Conservation (phyloP, 139 green algal genomes). For the Pleodorina starrii region DNA sequence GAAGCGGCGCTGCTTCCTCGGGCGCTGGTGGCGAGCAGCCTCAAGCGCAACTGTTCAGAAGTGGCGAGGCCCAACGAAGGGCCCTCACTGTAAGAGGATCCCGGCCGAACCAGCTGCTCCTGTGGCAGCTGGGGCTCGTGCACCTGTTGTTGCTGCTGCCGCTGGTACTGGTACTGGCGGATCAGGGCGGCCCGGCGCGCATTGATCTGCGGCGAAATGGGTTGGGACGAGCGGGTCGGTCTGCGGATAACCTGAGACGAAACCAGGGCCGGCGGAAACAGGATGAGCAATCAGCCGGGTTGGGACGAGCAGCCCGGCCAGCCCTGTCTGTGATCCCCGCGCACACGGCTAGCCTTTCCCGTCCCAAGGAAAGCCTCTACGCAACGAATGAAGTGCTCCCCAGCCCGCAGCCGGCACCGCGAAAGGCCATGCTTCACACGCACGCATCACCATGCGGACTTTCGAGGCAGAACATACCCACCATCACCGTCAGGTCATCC, state of each 20-base stretch:
- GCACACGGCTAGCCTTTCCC: too few species aligned
- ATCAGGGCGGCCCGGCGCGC: slow-evolving; percentile 23
- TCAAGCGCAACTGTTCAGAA: background rate
- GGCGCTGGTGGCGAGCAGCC: background rate
- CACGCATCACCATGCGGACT: too few species aligned
- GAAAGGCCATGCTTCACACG: too few species aligned
- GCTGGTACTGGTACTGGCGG: slow-evolving; percentile 1
- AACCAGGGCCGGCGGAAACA: too few species aligned
- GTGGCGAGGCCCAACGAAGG: background rate
- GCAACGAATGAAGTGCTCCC: too few species aligned
- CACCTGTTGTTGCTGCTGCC: background rate
- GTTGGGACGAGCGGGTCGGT: background rate
- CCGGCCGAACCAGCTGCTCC: background rate
- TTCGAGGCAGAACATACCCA: too few species aligned
- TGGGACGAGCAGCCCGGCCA: too few species aligned
- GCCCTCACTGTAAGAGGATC: background rate
- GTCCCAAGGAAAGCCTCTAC: too few species aligned
- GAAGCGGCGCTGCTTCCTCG: background rate
- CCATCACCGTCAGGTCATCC: slow-evolving; percentile 4
- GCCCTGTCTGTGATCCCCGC: too few species aligned
- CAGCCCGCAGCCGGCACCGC: too few species aligned
- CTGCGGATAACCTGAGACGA: too few species aligned
- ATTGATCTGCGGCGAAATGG: background rate
- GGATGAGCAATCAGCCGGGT: too few species aligned
- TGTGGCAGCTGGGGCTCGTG: background rate